These are phyloP conservation scores for Xylona heveae DNA, from an alignment of 495 filamentous ascomycete species.

Conservation along the genomic window DNA sequence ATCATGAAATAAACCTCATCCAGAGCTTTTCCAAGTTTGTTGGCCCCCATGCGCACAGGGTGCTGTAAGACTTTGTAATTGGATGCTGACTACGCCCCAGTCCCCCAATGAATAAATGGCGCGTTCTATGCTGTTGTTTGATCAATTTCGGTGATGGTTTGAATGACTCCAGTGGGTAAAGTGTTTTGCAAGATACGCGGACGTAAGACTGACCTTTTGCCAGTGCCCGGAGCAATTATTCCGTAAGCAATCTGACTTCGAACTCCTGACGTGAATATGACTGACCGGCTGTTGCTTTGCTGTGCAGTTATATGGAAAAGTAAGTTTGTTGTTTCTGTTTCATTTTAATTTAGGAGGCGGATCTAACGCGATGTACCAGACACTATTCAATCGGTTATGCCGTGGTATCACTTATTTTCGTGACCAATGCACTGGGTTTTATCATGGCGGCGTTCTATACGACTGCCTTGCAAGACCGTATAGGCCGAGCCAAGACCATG, in stretches of 20 bases:
- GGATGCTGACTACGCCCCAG: background rate
- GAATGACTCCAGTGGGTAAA: slow-evolving; percentile 3
- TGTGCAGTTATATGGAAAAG: slow-evolving; percentile 4
- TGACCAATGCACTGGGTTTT: slow-evolving; percentile 59
- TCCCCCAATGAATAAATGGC: slow-evolving; percentile 4
- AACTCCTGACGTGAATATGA: too few species aligned
- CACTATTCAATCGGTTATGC: slow-evolving; percentile 53
- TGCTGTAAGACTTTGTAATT: background rate
- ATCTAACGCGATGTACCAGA: background rate
- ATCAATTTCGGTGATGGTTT: slow-evolving; percentile 1
- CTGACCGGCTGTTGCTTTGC: background rate
- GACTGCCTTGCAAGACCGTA: slow-evolving; percentile 25
- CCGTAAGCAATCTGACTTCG: too few species aligned
- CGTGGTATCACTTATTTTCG: slow-evolving; percentile 57
- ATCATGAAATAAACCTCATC: too few species aligned
- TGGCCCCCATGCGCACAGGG: background rate
- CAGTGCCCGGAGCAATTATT: slow-evolving; percentile 3
- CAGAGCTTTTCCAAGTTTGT: slow-evolving; percentile 4
- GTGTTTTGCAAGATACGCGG: background rate
- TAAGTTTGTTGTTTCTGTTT: background rate
- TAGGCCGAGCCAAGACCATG: slow-evolving; percentile 43
- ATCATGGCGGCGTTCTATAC: slow-evolving; percentile 46
- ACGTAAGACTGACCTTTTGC: too few species aligned
- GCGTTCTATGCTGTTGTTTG: slow-evolving; percentile 1
- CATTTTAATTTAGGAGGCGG: background rate